Percentiles rank a stretch among this genome's conserved stretches.
phyloP scores from a whole-genome alignment of 768 basidiomycete species.

The Lactifluus pinguis region DNA sequence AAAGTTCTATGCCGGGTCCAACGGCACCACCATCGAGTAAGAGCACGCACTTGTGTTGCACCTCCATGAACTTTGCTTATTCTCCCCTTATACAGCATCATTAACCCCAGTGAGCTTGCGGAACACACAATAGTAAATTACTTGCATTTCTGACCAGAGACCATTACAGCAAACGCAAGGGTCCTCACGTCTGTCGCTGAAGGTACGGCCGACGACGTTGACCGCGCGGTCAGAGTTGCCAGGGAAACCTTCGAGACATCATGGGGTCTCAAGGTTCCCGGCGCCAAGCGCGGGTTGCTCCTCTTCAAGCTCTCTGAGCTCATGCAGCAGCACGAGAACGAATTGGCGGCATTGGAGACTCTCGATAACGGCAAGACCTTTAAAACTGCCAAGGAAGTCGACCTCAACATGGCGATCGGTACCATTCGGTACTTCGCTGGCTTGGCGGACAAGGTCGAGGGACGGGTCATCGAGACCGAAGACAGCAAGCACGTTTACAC shows the following conservation, averaged over 20 bases:
- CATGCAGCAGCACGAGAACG: slow-evolving; percentile 52
- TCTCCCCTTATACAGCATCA: slow-evolving; percentile 32
- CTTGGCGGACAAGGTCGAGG: slow-evolving; percentile 80
- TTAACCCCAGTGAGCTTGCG: slow-evolving; percentile 42
- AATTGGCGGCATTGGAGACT: slow-evolving; percentile 65
- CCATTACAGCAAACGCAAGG: slow-evolving; percentile 39
- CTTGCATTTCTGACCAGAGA: not conserved
- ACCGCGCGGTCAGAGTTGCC: slow-evolving; percentile 63
- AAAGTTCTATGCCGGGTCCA: slow-evolving; percentile 50
- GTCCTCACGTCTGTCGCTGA: slow-evolving; percentile 47
- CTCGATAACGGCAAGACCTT: slow-evolving; percentile 62
- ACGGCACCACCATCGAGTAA: slow-evolving; percentile 60
- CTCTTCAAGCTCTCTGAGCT: slow-evolving; percentile 55
- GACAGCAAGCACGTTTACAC: slow-evolving; percentile 47
- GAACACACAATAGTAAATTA: not conserved
- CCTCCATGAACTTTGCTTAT: not conserved
- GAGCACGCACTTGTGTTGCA: slow-evolving; percentile 18
- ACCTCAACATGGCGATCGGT: slow-evolving; percentile 39
- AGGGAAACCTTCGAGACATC: slow-evolving; percentile 50
- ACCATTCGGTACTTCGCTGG: slow-evolving; percentile 76
- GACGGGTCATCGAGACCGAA: slow-evolving; percentile 61
- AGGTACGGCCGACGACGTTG: slow-evolving; percentile 63
- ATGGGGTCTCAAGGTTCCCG: slow-evolving; percentile 61
- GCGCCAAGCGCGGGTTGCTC: slow-evolving; percentile 42
- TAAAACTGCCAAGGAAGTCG: slow-evolving; percentile 36